Base-by-base conservation (phyloP, 116 monocot species). In the Posidonia oceanica region DNA sequence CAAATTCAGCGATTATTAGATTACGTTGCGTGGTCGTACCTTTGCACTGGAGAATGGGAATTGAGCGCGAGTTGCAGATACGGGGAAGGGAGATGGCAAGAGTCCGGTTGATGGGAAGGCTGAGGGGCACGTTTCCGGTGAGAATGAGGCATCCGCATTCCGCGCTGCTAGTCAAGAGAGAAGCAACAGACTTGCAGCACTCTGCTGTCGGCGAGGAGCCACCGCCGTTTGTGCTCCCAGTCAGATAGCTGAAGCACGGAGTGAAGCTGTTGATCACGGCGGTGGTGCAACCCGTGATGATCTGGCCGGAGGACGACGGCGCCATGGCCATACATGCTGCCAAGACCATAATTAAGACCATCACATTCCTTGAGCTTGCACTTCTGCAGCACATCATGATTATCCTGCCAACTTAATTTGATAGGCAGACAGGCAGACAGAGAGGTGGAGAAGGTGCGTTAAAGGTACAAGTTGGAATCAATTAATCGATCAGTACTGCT, bases 31-130 rank as follows among this genome's bases (percentile, higher is more conserved):
- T 7, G 7, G 18, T 21, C 7, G 2, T 48, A 87, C 91, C 78
- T 85, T 74, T 74, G 81, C 91, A 91, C 52, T 85, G 74, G 71
- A 91, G 74, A 61, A 91, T 72, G 14, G 85, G 85, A 14, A 81
- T 77, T 0, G 78, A 75, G 39, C 17, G 60, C 18, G 75, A 76
- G 2, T 67, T 73, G 71, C 91, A 91, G 4, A 61, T 15, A 7
- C 52, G 29, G 3, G 91, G 84, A 4, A 91, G 79, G 3, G 80
- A 69, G 72, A 85, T 68, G 54, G 85, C 80, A 53, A 87, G 75
- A 0, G 78, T 74, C 4, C 73, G 75, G 71, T 83, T 87, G 73
- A 87, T 75, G 23, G 87, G 87, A 21, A 91, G 75, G 53, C 72
- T 68, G 55, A 90, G 73, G 3, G 91, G 91, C 11, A 91, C 85